Base-by-base conservation (phyloP, 2,329 filamentous ascomycete species). In the Aspergillus novoparasiticus region DNA sequence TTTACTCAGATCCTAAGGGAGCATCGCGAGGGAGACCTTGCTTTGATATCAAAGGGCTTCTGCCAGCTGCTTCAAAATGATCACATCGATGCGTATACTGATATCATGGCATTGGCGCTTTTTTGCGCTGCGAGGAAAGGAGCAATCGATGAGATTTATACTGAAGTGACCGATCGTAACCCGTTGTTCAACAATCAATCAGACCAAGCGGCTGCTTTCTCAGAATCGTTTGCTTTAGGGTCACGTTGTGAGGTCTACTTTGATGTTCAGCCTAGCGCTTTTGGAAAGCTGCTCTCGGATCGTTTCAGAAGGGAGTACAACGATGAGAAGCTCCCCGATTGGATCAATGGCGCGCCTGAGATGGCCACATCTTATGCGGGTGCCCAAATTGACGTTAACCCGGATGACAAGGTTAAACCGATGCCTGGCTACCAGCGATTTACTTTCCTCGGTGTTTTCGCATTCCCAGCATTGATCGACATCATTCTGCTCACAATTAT, bases 161-260 rank as follows among this genome's bases (percentile, higher is more conserved):
- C 86, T 14, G 87, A 89, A 71, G 85, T 87, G 1, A 86, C 85
- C 0, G 87, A 89, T 69, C 80, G 86, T 9, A 88, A 87, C 68
- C 87, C 86, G 0, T 76, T 88, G 11, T 87, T 87, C 73, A 85
- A 87, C 59, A 80, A 83, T 23, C 86, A 87, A 61, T 79, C 86
- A 1, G 87, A 89, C 61, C 87, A 89, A 72, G 86, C 87, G 16
- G 87, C 86, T 36, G 86, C 86, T 8, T 89, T 89, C 68, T 84
- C 87, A 0, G 87, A 89, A 70, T 82, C 87, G 0, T 89, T 87
- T 74, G 87, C 86, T 0, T 77, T 89, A 1, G 87, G 87, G 1
- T 89, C 87, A 4, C 84, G 86, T 59, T 89, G 87, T 69, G 86
- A 88, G 64, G 80, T 84, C 0, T 89, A 88, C 69, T 87, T 89